These are phyloP conservation scores for Metschnikowia proteae DNA, from an alignment of 805 yeast species.

Conservation along the genomic window DNA sequence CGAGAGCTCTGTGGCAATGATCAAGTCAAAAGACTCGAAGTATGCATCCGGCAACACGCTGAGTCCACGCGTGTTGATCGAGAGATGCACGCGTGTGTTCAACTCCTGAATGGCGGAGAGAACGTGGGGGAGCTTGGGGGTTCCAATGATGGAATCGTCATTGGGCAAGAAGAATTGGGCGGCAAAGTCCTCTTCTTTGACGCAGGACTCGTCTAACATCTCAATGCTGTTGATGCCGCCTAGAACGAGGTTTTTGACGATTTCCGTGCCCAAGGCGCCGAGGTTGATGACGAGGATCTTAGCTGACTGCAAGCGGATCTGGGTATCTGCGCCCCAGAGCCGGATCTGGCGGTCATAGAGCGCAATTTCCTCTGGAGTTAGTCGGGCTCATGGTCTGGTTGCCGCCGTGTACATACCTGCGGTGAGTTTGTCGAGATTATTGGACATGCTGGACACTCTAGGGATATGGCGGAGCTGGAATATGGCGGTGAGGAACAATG, in stretches of 20 bases:
- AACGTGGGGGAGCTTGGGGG: conserved; percentile 52
- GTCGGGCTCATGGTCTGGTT: neutral
- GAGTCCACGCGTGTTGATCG: conserved; percentile 31
- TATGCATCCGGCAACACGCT: conserved; percentile 28
- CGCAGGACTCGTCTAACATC: conserved; percentile 55
- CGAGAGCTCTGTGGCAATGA: conserved; percentile 68
- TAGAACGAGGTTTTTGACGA: conserved; percentile 76
- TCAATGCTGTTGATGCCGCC: conserved; percentile 83
- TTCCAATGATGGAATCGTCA: conserved; percentile 53
- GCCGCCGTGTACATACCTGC: conserved; percentile 17
- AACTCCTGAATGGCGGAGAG: conserved; percentile 59
- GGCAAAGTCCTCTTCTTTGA: conserved; percentile 61
- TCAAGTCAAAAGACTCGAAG: conserved; percentile 57
- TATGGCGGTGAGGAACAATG: neutral
- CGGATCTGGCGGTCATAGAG: conserved; percentile 92
- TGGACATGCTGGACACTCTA: neutral
- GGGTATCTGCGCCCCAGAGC: conserved; percentile 95
- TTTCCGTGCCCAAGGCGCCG: conserved; percentile 77
- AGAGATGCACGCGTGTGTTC: conserved; percentile 71
- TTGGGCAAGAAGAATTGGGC: conserved; percentile 69
- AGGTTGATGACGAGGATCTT: conserved; percentile 65
- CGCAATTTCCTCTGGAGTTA: conserved; percentile 68
- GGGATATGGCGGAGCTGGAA: too few relatives aligned
- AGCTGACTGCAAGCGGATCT: conserved; percentile 68
- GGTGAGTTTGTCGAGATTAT: conserved; percentile 14